Evolutionary conservation across 164 flowering plant genomes (phyloP).

Genomic region (Umbilicus rupestris): DNA sequence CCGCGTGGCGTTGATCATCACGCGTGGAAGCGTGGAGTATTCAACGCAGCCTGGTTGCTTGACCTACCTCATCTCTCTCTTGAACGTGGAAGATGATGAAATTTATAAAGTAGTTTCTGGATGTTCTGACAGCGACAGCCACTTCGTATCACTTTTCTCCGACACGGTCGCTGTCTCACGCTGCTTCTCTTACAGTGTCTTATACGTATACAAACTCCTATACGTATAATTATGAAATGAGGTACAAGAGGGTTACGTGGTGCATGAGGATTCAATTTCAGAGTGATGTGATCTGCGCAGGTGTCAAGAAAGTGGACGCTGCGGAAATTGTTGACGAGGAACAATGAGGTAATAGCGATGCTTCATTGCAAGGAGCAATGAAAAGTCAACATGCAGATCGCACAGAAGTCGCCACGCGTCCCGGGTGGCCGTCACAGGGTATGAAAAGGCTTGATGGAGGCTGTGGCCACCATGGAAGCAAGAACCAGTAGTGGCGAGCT

Average conservation of each 20-base stretch:
- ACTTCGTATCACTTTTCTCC: background rate
- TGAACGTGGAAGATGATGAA: background rate
- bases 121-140: background rate
- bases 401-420: background rate
- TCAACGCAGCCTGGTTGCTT: background rate
- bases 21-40: background rate
- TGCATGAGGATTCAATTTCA: background rate
- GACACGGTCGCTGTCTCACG: background rate
- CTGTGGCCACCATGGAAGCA: conserved; percentile 2
- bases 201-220: background rate
- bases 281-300: background rate
- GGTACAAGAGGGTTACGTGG: background rate
- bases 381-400: background rate
- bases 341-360: background rate
- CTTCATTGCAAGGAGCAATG: background rate
- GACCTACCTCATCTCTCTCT: background rate
- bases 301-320: background rate
- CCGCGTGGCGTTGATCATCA: background rate
- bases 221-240: background rate
- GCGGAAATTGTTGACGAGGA: background rate
- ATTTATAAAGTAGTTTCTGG: background rate
- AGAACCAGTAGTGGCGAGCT: background rate
- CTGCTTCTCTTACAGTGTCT: background rate
- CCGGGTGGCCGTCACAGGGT: background rate
- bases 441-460: conserved; percentile 1